Evolutionary conservation across 192 early-diverging fungal species (phyloP).

Genomic region (Coemansia sp.): DNA sequence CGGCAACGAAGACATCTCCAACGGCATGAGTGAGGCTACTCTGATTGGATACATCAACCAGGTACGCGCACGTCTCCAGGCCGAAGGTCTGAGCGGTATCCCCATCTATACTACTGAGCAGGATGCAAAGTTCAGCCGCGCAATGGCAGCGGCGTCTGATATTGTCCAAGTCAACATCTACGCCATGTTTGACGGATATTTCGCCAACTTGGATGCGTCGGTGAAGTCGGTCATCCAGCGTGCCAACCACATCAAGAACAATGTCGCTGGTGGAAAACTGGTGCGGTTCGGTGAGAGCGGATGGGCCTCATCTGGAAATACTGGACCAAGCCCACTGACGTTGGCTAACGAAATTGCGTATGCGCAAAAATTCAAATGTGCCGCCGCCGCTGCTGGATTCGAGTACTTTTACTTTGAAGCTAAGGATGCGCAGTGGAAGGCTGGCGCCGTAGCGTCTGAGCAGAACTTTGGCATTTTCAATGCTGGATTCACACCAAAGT

Average conservation of each 20-base stretch:
- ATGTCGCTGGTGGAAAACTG: slow-evolving; percentile 38
- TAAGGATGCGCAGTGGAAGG: slow-evolving; percentile 54
- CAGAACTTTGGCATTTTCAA: slow-evolving; percentile 52
- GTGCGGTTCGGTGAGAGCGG: slow-evolving; percentile 49
- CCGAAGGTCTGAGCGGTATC: slow-evolving; percentile 46
- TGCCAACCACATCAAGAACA: slow-evolving; percentile 30
- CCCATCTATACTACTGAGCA: slow-evolving; percentile 51
- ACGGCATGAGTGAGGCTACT: slow-evolving; percentile 45
- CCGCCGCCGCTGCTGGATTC: slow-evolving; percentile 19
- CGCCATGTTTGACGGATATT: slow-evolving; percentile 45
- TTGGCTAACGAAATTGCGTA: slow-evolving; percentile 36
- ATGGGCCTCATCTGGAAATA: slow-evolving; percentile 45
- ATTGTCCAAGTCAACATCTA: slow-evolving; percentile 56
- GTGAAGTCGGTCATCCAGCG: slow-evolving; percentile 46
- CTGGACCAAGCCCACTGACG: slow-evolving; percentile 40
- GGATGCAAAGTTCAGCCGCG: slow-evolving; percentile 38
- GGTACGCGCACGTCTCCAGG: slow-evolving; percentile 41
- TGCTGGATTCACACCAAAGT: slow-evolving; percentile 29
- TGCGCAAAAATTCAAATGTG: slow-evolving; percentile 46
- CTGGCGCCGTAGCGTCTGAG: slow-evolving; percentile 24
- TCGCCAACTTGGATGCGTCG: slow-evolving; percentile 29
- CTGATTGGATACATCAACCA: slow-evolving; percentile 51
- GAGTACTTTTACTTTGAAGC: slow-evolving; percentile 59
- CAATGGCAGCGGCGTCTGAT: slow-evolving; percentile 34
- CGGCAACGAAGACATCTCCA: slow-evolving; percentile 48